Conservation (phyloP, 495 filamentous ascomycete species). For the Platismatia glauca region DNA sequence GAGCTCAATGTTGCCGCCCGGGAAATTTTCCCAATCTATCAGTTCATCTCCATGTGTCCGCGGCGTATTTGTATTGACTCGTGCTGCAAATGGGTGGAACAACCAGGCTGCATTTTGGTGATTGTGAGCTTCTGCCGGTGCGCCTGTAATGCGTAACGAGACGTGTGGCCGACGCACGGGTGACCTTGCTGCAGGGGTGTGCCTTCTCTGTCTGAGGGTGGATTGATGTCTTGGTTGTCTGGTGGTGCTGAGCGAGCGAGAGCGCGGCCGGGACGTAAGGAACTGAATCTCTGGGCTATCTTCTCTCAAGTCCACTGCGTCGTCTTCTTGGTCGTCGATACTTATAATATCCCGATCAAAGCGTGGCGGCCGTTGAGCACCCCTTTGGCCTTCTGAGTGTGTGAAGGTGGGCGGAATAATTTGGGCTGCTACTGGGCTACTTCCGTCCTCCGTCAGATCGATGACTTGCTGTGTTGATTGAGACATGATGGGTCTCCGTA, state of each 20-base stretch:
- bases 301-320: constrained; percentile 13
- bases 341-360: constrained; percentile 25
- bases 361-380: constrained; percentile 19
- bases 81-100: background rate
- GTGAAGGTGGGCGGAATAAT: background rate
- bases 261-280: constrained; percentile 21
- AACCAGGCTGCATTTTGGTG: constrained; percentile 6
- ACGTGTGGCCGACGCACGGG: constrained; percentile 9
- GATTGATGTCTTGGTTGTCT: constrained; percentile 4
- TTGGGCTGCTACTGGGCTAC: constrained; percentile 28
- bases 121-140: background rate
- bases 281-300: constrained; percentile 24
- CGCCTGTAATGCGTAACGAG: constrained; percentile 9
- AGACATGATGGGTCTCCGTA: constrained; percentile 38
- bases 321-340: constrained; percentile 19
- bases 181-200: constrained; percentile 5
- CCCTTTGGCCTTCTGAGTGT: constrained; percentile 6
- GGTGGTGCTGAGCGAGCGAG: constrained; percentile 13
- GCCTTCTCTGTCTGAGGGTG: constrained; percentile 4
- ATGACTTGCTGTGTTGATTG: constrained; percentile 36
- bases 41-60: constrained; percentile 1
- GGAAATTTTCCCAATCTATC: background rate
- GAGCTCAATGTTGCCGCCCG: constrained; percentile 16
- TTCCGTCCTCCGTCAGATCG: constrained; percentile 46
- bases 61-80: background rate